Base-by-base conservation (phyloP, 176 grass and related monocot species). In the Juncus effusus region DNA sequence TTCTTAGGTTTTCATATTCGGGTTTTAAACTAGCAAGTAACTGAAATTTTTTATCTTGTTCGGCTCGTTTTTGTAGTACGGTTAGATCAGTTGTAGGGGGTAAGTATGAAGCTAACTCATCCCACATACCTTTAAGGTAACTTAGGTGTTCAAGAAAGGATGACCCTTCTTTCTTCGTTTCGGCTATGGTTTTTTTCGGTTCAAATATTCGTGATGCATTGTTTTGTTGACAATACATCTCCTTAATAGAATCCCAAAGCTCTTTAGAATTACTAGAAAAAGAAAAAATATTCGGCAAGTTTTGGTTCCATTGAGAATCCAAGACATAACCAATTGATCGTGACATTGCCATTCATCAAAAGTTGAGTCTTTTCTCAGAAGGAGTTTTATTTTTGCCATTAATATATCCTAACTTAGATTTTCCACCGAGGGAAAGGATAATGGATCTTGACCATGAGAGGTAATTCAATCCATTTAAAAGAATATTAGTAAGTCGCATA, bases 11-110 rank as follows among this genome's bases (percentile, higher is more conserved):
- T 35, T 65, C 61, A 41, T 65, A 65, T 65, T 42, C 61, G 8
- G 36, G 28, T 65, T 39, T 41, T 0, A 65, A 39, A 39, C 10
- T 65, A 8, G 61, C 61, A 65, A 65, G 61, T 7, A 65, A 13
- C 42, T 65, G 61, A 65, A 65, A 65, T 5, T 38, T 39, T 42
- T 65, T 65, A 38, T 65, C 61, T 44, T 65, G 38, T 10, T 64
- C 61, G 42, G 36, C 1, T 38, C 16, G 36, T 42, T 65, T 65
- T 64, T 36, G 7, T 6, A 2, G 5, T 45, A 64, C 10, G 11
- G n/a, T 64, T 64, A 38, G 5, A 38, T 64, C 61, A 40, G 61
- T 64, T 40, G 7, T 16, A 1, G 11, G 19, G 41, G 14, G 42
- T 45, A 45, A 45, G 42, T 45, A 45, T 45, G 42, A 3, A 7